A percentile compares a stretch with the other conserved stretches of the same genome.
Conservation (phyloP, 257 asterid genomes). For the Scutellaria barbata region DNA sequence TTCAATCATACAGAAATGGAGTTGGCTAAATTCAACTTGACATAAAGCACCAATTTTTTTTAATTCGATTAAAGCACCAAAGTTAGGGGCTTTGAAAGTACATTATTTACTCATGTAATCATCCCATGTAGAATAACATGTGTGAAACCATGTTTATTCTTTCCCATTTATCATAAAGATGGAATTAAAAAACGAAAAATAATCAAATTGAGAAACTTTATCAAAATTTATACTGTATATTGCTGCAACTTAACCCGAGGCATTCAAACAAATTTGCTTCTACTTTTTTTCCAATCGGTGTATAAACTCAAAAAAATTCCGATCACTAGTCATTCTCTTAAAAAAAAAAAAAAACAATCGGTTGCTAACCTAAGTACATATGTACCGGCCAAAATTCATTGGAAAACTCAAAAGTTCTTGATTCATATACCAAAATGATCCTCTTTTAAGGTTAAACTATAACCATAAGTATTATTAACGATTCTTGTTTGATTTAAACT, state of each 20-base stretch:
- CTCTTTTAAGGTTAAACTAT: too few species aligned
- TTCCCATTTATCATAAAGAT: neutral
- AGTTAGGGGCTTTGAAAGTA: slow-evolving; percentile 25
- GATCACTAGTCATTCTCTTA: too few species aligned
- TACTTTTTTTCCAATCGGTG: too few species aligned
- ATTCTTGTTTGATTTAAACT: too few species aligned
- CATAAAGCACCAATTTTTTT: slow-evolving; percentile 39
- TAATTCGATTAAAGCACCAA: slow-evolving; percentile 40
- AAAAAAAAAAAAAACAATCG: too few species aligned
- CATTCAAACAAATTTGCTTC: neutral
- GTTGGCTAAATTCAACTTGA: slow-evolving; percentile 38
- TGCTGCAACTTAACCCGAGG: neutral
- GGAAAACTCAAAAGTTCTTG: too few species aligned
- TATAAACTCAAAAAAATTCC: too few species aligned
- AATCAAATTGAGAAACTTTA: neutral
- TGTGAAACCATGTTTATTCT: slow-evolving; percentile 35
- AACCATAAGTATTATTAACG: too few species aligned
- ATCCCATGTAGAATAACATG: neutral
- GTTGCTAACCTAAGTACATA: too few species aligned
- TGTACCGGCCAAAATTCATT: too few species aligned
- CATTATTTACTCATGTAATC: slow-evolving; percentile 12
- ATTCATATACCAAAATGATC: too few species aligned
- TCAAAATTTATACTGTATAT: neutral
- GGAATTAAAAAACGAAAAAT: neutral
- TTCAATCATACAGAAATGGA: slow-evolving; percentile 21